Conservation (phyloP, 129 eudicot genomes). For the carrot (Daucus carota) region DNA sequence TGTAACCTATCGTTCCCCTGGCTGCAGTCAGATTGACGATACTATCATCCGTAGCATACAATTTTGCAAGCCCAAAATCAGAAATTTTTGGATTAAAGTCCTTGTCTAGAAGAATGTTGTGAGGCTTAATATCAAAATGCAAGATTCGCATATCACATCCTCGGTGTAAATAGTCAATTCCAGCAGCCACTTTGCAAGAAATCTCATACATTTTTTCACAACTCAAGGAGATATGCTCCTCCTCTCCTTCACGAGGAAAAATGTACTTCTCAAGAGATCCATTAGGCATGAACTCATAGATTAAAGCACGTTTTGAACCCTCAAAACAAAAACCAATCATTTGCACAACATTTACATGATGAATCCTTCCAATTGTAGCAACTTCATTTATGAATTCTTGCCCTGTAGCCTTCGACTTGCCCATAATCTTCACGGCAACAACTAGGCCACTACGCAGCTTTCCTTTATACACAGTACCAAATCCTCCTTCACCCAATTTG, state of each 20-base stretch:
- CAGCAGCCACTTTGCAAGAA: neutral
- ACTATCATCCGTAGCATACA: neutral
- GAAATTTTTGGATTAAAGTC: neutral
- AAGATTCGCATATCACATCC: neutral
- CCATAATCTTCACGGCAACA: neutral
- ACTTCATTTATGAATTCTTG: neutral
- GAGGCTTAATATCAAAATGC: neutral
- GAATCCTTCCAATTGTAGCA: neutral
- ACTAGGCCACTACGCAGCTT: neutral
- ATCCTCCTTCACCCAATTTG: neutral
- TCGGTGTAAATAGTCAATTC: neutral
- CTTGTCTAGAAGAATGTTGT: neutral
- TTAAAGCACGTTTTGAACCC: neutral
- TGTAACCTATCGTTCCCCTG: neutral
- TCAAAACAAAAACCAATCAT: neutral
- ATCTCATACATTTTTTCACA: neutral
- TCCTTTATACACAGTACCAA: neutral
- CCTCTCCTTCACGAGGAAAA: neutral
- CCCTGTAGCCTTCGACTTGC: neutral
- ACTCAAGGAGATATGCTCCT: neutral
- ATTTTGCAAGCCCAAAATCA: neutral
- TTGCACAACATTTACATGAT: neutral
- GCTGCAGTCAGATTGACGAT: neutral
- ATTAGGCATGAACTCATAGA: neutral
- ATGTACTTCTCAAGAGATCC: neutral